phyloP scores from a whole-genome alignment of 2,329 filamentous ascomycete species.

The Sclerotinia trifoliorum region DNA sequence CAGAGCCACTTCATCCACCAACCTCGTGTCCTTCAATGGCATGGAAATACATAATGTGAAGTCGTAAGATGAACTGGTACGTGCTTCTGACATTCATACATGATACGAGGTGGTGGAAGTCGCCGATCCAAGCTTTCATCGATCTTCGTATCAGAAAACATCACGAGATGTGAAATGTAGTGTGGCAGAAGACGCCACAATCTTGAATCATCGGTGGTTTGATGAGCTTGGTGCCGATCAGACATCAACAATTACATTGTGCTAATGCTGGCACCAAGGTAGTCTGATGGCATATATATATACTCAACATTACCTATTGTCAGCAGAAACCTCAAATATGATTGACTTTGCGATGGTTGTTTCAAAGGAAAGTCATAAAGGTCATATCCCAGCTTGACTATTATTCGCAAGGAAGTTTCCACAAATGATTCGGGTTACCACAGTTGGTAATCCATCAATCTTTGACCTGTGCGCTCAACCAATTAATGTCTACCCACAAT shows the following conservation, averaged over 20 bases:
- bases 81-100: not conserved
- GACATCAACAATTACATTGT: not conserved
- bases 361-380: not conserved
- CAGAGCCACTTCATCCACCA: not conserved
- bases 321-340: not conserved
- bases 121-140: constrained; percentile 14
- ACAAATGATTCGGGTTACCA: not conserved
- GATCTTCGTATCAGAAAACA: constrained; percentile 15
- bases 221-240: not conserved
- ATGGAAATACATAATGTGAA: not conserved
- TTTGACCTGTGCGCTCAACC: not conserved
- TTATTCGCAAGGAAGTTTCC: not conserved
- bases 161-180: constrained; percentile 30
- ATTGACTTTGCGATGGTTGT: not conserved
- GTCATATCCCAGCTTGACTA: not conserved
- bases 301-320: not conserved
- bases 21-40: constrained; percentile 14
- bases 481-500: not conserved
- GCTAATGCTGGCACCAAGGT: not conserved
- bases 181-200: constrained; percentile 20
- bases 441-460: constrained; percentile 10
- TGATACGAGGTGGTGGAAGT: constrained; percentile 5
- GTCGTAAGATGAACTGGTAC: constrained; percentile 19
- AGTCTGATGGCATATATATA: not conserved
- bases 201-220: not conserved